Base-by-base conservation (phyloP, 1,284 basidiomycete genomes). In the Inonotus hispidus region DNA sequence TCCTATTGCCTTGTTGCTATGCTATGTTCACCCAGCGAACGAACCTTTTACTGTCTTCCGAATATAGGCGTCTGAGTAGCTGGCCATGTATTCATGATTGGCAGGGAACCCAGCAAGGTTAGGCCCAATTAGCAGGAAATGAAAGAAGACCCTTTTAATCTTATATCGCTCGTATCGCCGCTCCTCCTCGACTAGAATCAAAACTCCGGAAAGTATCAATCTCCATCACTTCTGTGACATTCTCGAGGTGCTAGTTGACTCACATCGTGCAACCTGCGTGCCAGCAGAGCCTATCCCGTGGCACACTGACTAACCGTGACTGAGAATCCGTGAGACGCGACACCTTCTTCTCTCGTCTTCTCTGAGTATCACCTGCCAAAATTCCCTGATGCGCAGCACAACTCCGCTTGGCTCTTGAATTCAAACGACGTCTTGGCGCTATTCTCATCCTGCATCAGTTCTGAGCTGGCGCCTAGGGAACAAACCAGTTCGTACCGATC, bases 101-200 rank as follows among this genome's bases (percentile, higher is more conserved):
- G 50, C 50, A 35, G 32, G 35, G 27, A n/a, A 35, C 50, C 19
- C n/a, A 52, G 50, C 27, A n/a, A 35, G 32, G 32, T 19, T 19
- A 23, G 27, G 47, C 47, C 32, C 50, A 27, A 16, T 27, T 35
- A 29, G 13, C 16, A n/a, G 32, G 6, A 52, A 35, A 52, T 52
- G 50, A 52, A 52, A 52, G 50, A 52, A 52, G 50, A 49, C 23
- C 50, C 25, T 29, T 52, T 19, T 32, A 13, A 27, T 52, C 50
- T 52, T 52, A 27, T 52, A 52, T 52, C 50, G 27, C 11, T 52
- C 23, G 27, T 35, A 52, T 52, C 29, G 27, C 23, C 23, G 23
- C 50, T 52, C 46, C 46, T 49, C 50, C 49, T 52, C 50, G 50
- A 52, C 27, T 13, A 52, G 50, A 27, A 52, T 52, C 50, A 52